Base-by-base conservation (phyloP, 805 yeast genomes). In the Spathaspora hagerdaliae region DNA sequence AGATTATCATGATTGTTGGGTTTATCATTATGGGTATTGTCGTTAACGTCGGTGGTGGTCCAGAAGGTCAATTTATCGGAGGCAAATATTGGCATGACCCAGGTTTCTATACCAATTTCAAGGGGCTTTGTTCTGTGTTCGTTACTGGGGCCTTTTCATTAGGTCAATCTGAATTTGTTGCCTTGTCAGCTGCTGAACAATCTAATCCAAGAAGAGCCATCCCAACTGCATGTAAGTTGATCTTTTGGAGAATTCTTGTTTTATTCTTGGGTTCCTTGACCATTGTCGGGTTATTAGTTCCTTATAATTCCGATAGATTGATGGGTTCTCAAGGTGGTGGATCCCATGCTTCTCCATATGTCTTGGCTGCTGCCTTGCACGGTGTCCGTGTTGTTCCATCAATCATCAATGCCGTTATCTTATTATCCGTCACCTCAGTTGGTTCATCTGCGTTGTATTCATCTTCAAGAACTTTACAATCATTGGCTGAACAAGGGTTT, bases 371-470 rank as follows among this genome's bases (percentile, higher is more conserved):
- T 44, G 66, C 64, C 38, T 51, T 60, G n/a, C 73, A 70, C 43
- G 69, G 69, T 10, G 64, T 70, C 38, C 51, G 51, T 24, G 74
- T 61, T 6, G 64, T 69, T 45, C 69, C 74, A n/a, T 64, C 68
- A 41, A 66, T 71, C 49, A 67, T 71, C 54, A 71, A 71, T 46
- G 64, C 74, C 15, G 69, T 68, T 31, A 70, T 71, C 43, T 61
- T 71, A 46, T 52, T 71, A 39, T 60, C 73, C 6, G 73, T 71
- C 38, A 67, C 73, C 19, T 67, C 74, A 32, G 74, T 71, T 44
- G 75, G 71, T 7, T 65, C 69, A 27, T 63, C 74, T 11, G 65
- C 75, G 12, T 64, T 71, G 46, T 71, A 71, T 55, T 69, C 75
- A 5, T 61, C 69, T 36, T 68, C 73, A 24, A 61, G 76, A 58